These are phyloP conservation scores for Lachancea quebecensis DNA, from an alignment of 805 yeast genomes.

Conservation along the genomic window DNA sequence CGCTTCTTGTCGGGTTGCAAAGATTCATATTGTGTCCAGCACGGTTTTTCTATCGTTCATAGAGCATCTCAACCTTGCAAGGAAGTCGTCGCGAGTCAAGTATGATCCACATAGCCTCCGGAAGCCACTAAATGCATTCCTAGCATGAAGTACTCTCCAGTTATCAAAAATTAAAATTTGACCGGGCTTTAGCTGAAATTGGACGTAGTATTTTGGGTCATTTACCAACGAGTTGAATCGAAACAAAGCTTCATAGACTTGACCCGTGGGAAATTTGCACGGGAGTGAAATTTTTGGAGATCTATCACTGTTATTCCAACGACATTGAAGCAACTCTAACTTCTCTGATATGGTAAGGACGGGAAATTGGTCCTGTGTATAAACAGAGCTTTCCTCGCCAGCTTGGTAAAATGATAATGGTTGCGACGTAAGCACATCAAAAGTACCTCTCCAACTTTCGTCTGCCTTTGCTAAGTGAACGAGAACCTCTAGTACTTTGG, in stretches of 20 bases:
- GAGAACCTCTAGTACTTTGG: constrained; percentile 49
- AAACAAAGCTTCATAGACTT: constrained; percentile 49
- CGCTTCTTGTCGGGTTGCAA: no score
- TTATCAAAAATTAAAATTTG: constrained; percentile 62
- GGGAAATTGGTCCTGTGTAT: constrained; percentile 48
- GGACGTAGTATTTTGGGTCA: constrained; percentile 43
- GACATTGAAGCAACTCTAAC: constrained; percentile 51
- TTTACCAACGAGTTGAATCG: constrained; percentile 50
- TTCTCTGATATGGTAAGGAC: constrained; percentile 46
- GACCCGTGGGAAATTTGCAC: constrained; percentile 32
- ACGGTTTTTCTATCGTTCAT: neutral
- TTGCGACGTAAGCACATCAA: constrained; percentile 40
- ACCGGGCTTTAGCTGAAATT: constrained; percentile 55
- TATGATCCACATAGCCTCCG: constrained; percentile 71
- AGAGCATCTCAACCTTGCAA: constrained; percentile 37
- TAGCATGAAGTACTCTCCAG: constrained; percentile 66
- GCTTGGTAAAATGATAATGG: constrained; percentile 69
- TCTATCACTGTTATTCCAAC: constrained; percentile 69
- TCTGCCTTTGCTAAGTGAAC: constrained; percentile 42
- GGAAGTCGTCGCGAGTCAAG: constrained; percentile 59
- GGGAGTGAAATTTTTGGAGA: constrained; percentile 27
- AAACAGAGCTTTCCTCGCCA: constrained; percentile 60
- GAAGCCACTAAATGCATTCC: constrained; percentile 59
- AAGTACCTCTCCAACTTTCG: constrained; percentile 18
- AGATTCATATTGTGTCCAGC: neutral